phyloP scores from a whole-genome alignment of 176 grass and related monocot genomes.

The Luzula sylvatica region DNA sequence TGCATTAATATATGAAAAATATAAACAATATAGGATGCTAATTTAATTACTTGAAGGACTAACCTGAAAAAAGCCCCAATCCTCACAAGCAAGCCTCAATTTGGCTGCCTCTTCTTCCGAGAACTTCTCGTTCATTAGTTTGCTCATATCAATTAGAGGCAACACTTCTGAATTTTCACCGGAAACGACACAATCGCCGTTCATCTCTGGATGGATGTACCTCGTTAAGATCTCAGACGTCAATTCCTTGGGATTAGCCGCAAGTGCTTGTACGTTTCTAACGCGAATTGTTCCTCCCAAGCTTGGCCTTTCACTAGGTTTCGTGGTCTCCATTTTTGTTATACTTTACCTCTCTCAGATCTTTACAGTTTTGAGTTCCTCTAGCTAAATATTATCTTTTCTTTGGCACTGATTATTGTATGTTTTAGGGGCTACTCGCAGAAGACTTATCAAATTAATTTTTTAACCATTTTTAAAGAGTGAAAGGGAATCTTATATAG shows the following conservation, averaged over 20 bases:
- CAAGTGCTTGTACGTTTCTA: conserved; percentile 21
- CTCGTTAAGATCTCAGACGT: background rate
- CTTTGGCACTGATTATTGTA: no score
- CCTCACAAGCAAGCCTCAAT: conserved; percentile 17
- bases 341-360: no score
- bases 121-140: background rate
- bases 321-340: background rate
- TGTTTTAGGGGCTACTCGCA: no score
- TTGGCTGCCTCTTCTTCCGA: background rate
- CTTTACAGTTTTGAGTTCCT: no score
- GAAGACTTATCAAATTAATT: no score
- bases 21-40: no score
- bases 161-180: background rate
- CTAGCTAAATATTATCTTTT: no score
- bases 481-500: no score
- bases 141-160: conserved; percentile 12
- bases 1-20: background rate
- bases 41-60: no score
- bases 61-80: conserved; percentile 29
- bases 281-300: conserved; percentile 12
- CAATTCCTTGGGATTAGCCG: background rate
- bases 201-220: conserved; percentile 11
- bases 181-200: background rate
- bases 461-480: no score
- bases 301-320: background rate